Percentiles rank a stretch among this genome's conserved stretches.
These are phyloP conservation scores for Pestalotiopsis sp. DNA, from an alignment of 2,329 filamentous ascomycete genomes.

Conservation along the genomic window DNA sequence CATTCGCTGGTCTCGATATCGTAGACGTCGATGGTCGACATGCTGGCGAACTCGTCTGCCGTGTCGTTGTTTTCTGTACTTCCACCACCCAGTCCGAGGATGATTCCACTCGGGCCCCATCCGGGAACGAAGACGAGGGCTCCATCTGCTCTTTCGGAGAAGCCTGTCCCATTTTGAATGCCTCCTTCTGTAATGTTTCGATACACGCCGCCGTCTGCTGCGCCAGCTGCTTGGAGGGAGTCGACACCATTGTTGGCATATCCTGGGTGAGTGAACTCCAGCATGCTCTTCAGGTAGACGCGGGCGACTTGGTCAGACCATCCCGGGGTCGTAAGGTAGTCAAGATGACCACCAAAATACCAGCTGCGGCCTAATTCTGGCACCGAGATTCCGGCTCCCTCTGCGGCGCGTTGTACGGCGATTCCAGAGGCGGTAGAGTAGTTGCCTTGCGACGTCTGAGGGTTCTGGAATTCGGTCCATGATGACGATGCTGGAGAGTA, in stretches of 20 bases:
- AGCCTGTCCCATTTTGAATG: conserved; percentile 65
- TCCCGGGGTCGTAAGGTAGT: conserved; percentile 58
- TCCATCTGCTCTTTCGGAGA: conserved; percentile 75
- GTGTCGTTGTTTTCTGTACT: conserved; percentile 41
- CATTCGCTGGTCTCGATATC: conserved; percentile 72
- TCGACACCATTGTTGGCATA: conserved; percentile 65
- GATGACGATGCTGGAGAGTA: conserved; percentile 62
- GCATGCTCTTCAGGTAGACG: conserved; percentile 72
- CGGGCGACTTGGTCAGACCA: conserved; percentile 69
- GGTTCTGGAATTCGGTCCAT: conserved; percentile 67
- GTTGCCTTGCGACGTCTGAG: conserved; percentile 64
- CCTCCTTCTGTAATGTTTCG: conserved; percentile 76
- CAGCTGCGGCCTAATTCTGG: conserved; percentile 71
- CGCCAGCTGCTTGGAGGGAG: conserved; percentile 55
- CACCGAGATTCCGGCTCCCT: conserved; percentile 73
- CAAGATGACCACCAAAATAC: conserved; percentile 80
- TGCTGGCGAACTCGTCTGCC: conserved; percentile 65
- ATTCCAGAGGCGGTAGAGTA: conserved; percentile 59
- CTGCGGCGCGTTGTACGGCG: conserved; percentile 69
- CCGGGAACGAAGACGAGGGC: conserved; percentile 74
- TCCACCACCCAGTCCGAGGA: conserved; percentile 74
- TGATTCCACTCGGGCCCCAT: conserved; percentile 70
- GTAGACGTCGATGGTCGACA: conserved; percentile 67
- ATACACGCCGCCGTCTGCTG: conserved; percentile 65
- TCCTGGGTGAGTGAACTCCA: conserved; percentile 77